Conservation (phyloP, 2,329 filamentous ascomycete genomes). For the Aspergillus uvarum region DNA sequence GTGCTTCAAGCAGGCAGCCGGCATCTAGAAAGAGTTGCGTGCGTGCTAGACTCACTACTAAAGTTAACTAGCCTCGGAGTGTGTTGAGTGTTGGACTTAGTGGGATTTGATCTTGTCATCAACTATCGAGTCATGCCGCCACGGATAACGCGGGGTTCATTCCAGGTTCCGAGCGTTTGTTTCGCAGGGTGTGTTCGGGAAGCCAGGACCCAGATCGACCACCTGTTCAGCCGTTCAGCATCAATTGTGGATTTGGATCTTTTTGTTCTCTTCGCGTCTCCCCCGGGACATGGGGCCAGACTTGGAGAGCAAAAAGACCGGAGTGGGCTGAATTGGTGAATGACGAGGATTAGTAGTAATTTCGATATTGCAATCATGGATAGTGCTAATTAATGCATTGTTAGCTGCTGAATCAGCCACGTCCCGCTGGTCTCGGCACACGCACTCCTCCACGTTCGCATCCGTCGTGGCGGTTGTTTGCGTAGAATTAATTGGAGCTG, state of each 20-base stretch:
- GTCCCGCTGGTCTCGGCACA: slow-evolving; percentile 8
- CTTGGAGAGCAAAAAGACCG: neutral
- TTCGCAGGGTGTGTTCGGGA: neutral
- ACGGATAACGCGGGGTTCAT: neutral
- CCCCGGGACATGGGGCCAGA: neutral
- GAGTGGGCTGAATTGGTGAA: too few relatives aligned
- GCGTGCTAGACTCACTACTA: neutral
- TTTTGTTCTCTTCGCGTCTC: neutral
- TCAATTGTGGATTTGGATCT: neutral
- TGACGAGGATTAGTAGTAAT: neutral
- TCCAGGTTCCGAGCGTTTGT: neutral
- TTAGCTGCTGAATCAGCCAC: slow-evolving; percentile 2
- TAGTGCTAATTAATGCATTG: neutral
- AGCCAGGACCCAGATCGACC: neutral
- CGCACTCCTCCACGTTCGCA: slow-evolving; percentile 20
- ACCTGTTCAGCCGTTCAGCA: neutral
- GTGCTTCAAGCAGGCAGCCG: neutral
- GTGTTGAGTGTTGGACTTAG: neutral
- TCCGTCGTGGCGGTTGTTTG: slow-evolving; percentile 10
- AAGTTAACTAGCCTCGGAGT: neutral
- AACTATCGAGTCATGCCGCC: neutral
- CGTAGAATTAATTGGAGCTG: slow-evolving; percentile 9
- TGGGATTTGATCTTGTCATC: neutral
- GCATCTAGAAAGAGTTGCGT: neutral
- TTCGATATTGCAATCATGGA: neutral